Base-by-base conservation (phyloP, 176 grass and related monocot genomes). In the Musa troglodytarum region DNA sequence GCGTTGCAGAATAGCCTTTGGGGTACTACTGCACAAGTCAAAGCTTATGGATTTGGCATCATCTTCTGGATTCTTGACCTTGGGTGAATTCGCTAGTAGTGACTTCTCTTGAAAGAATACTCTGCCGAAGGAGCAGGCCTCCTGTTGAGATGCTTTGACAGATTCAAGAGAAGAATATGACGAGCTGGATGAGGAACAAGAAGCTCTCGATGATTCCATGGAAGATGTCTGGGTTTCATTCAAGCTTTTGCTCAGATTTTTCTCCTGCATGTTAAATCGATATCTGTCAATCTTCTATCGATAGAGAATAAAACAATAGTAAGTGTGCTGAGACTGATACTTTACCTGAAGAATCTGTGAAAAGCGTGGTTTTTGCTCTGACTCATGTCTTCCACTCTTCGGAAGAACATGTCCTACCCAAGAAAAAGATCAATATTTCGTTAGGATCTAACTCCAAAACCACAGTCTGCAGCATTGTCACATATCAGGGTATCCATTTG, bases 161-260 rank as follows among this genome's bases (percentile, higher is more conserved):
- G 79, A 84, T 16, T 92, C 90, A 7, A 87, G 73, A 4, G 90
- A 99, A 8, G 91, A 99, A 59, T 92, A 99, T 1, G 96, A 99
- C 11, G 96, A 95, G 63, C 86, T 84, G 1, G 91, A 89, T 25
- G 86, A 92, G 69, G 96, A 95, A 50, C 80, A 94, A 50, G 96
- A 99, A 68, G 86, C 83, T 77, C 81, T 99, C 11, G 96, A 99
- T 22, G 88, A 99, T 81, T 99, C 96, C 26, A 95, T 84, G 8
- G 96, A 95, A 14, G 89, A 79, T 55, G 85, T 92, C 66, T 81
- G 87, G 65, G 89, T 94, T 79, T 99, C 96, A 0, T 88, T 89
- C 82, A 83, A 74, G 22, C 80, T 89, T 83, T 99, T 99, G 85
- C 88, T 92, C 13, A 89, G 77, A 81, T 84, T 89, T 74, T 95